Base-by-base conservation (phyloP, 257 asterid genomes). In the Buddleja alternifolia region DNA sequence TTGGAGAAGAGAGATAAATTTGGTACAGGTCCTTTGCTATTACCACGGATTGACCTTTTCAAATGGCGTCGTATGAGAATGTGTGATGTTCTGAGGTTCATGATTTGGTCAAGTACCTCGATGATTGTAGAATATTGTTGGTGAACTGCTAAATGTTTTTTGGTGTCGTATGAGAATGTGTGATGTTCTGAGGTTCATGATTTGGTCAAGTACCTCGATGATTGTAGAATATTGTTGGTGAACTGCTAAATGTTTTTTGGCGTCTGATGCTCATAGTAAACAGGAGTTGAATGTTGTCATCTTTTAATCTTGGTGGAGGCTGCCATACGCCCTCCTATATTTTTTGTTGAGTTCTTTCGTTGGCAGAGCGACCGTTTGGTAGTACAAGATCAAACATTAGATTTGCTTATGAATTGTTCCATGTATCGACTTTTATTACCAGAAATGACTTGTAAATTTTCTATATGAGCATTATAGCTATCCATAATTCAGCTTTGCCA, bases 31-130 rank as follows among this genome's bases (percentile, higher is more conserved):
- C 57, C 40, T 70, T 70, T 40, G 44, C 17, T 40, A 24, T 7
- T 41, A 48, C 15, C 54, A 11, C 21, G 17, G 10, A 10, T 20
- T 58, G 64, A 29, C 72, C 24, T 53, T 21, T n/a, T 44, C 59
- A 12, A 20, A 59, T 53, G 34, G 44, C 56, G 34, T 6, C 16
- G 65, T 10, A 50, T 59, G 50, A 52, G 65, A 24, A 59, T 47
- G 12, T 24, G 63, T 48, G 60, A 59, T 62, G 39, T 14, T 58
- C 15, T 12, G n/a, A 44, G 67, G 42, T 66, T 45, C 6, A 36
- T 66, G 17, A 60, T 45, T 71, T 60, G 67, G 47, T 21, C 66
- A 17, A 19, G 29, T 41, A 68, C 53, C 69, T 55, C n/a, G 66
- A 19, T 68, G 44, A 50, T 23, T 46, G 69, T 56, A 9, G 4